These are phyloP conservation scores for Myriosclerotinia duriaeana DNA, from an alignment of 2,329 filamentous ascomycete genomes.

Conservation along the genomic window DNA sequence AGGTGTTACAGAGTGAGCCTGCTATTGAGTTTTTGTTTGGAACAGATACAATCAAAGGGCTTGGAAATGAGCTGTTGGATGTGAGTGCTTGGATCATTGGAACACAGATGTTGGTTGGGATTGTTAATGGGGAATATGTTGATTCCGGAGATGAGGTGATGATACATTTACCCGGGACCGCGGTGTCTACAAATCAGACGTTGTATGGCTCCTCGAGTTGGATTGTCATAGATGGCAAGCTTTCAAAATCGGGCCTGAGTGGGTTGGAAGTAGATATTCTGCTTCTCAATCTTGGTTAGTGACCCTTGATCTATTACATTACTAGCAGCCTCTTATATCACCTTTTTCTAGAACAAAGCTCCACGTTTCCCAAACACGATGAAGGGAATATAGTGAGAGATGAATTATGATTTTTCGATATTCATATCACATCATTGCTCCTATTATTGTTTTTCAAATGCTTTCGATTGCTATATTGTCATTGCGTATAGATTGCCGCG, in stretches of 20 bases:
- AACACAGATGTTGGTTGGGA: constrained; percentile 42
- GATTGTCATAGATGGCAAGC: constrained; percentile 27
- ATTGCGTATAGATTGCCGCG: too few species aligned
- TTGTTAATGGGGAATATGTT: constrained; percentile 43
- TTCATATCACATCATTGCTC: too few species aligned
- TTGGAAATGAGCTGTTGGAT: constrained; percentile 38
- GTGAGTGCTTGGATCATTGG: constrained; percentile 45
- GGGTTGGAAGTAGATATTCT: constrained; percentile 34
- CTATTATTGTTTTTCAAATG: too few species aligned
- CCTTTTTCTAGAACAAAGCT: not conserved
- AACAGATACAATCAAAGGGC: constrained; percentile 29
- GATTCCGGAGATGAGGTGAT: constrained; percentile 22
- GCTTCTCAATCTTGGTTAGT: constrained; percentile 27
- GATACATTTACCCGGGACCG: constrained; percentile 30
- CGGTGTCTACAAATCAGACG: constrained; percentile 23
- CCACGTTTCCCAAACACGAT: too few species aligned
- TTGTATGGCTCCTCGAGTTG: constrained; percentile 34
- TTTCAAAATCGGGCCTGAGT: constrained; percentile 32
- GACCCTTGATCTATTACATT: not conserved
- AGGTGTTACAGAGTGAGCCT: constrained; percentile 41
- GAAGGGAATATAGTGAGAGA: too few species aligned
- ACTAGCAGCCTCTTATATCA: not conserved
- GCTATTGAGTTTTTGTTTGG: constrained; percentile 44
- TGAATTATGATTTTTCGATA: too few species aligned
- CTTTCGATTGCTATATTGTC: too few species aligned